A percentile compares a stretch with the other conserved stretches of the same genome.
Conservation (phyloP, 257 asterid species). For the Penstemon eatonii region DNA sequence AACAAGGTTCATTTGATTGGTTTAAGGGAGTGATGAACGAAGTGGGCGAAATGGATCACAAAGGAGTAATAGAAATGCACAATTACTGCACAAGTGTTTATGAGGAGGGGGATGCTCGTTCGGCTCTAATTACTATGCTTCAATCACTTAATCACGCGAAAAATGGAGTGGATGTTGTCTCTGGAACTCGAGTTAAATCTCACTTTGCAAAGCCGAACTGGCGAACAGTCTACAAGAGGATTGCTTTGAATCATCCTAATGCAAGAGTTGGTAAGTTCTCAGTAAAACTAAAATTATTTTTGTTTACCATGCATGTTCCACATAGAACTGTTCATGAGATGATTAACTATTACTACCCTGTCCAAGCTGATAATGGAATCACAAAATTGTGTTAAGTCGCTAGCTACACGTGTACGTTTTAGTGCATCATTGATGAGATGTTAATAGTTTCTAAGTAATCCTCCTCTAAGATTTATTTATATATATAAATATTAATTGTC, state of each 20-base stretch:
- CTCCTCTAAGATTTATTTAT: too few species aligned
- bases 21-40: constrained; percentile 75
- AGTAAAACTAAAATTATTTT: not conserved
- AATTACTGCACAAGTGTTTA: constrained; percentile 88
- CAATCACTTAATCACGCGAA: constrained; percentile 82
- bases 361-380: too few species aligned
- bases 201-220: constrained; percentile 93
- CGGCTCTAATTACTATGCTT: constrained; percentile 85
- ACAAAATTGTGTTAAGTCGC: too few species aligned
- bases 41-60: constrained; percentile 54
- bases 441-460: too few species aligned
- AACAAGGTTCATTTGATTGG: constrained; percentile 84
- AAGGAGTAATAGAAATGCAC: constrained; percentile 78
- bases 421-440: too few species aligned
- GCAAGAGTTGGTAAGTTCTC: constrained; percentile 60
- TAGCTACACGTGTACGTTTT: too few species aligned
- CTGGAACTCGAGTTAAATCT: constrained; percentile 83
- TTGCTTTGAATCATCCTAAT: constrained; percentile 66
- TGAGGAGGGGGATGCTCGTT: constrained; percentile 87
- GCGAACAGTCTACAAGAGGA: constrained; percentile 71
- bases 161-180: constrained; percentile 75
- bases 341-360: too few species aligned
- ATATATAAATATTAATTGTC: too few species aligned
- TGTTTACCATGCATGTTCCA: too few species aligned
- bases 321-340: too few species aligned